phyloP scores from a whole-genome alignment of 140 eudicot genomes.

The Oenanthe javanica region DNA sequence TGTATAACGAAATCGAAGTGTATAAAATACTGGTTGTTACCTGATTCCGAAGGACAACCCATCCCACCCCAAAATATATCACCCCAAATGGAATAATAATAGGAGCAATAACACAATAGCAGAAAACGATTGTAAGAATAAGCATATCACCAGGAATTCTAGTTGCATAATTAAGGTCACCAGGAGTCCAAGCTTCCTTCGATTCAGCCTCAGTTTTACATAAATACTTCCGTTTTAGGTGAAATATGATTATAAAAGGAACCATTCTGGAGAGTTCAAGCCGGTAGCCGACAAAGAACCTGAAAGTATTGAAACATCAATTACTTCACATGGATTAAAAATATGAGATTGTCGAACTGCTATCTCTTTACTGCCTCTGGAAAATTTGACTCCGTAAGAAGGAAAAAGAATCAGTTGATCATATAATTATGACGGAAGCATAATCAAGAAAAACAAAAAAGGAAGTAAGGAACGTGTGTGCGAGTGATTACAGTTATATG shows the following conservation, averaged over 20 bases:
- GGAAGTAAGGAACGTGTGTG: neutral
- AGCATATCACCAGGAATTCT: constrained; percentile 75
- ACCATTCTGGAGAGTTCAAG: constrained; percentile 79
- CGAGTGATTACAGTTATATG: neutral
- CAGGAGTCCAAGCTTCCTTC: constrained; percentile 86
- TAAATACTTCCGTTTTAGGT: constrained; percentile 63
- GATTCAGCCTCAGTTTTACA: constrained; percentile 77
- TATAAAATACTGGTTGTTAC: constrained; percentile 19
- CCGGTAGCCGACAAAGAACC: constrained; percentile 98
- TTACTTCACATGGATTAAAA: neutral
- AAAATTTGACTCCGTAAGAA: neutral
- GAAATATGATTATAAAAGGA: constrained; percentile 61
- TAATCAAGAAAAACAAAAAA: no score
- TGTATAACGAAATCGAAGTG: neutral
- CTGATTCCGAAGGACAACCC: constrained; percentile 91
- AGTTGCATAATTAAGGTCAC: constrained; percentile 76
- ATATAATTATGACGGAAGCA: neutral
- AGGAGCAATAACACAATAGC: constrained; percentile 79
- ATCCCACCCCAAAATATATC: constrained; percentile 73
- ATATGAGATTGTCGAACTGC: neutral
- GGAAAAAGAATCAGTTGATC: neutral
- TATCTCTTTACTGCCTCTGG: neutral
- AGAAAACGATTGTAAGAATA: constrained; percentile 54
- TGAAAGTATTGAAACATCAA: constrained; percentile 14
- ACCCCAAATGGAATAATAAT: constrained; percentile 77